Conservation (phyloP, 2,329 filamentous ascomycete species). For the Alternaria sp. region DNA sequence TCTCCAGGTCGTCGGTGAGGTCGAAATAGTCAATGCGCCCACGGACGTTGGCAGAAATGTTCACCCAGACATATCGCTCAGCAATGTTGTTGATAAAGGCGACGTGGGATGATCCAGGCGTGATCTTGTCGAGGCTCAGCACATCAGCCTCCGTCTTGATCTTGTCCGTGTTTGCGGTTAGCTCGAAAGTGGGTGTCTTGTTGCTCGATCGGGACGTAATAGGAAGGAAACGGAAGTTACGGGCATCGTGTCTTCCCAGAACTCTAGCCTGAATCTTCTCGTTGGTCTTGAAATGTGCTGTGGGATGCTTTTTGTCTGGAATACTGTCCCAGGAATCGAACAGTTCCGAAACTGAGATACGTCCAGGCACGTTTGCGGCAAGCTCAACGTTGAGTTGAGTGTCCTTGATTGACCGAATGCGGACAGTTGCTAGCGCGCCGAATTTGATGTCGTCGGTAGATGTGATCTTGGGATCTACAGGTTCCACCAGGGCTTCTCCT, state of each 20-base stretch:
- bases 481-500: conserved; percentile 60
- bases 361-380: conserved; percentile 87
- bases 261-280: conserved; percentile 78
- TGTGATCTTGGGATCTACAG: conserved; percentile 70
- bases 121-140: conserved; percentile 75
- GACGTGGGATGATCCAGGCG: conserved; percentile 74
- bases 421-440: conserved; percentile 78
- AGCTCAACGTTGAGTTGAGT: conserved; percentile 93
- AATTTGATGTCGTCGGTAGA: conserved; percentile 76
- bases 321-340: conserved; percentile 92
- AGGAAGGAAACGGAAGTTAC: conserved; percentile 89
- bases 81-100: conserved; percentile 92
- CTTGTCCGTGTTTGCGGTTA: conserved; percentile 77
- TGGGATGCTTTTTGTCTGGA: conserved; percentile 78
- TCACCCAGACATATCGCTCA: conserved; percentile 85
- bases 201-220: conserved; percentile 86
- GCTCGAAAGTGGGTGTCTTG: conserved; percentile 76
- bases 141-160: conserved; percentile 65
- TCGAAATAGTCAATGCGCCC: conserved; percentile 85
- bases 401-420: conserved; percentile 82
- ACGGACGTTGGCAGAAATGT: conserved; percentile 84
- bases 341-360: conserved; percentile 88
- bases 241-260: conserved; percentile 87
- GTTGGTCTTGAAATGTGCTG: conserved; percentile 76
- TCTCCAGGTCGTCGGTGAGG: conserved; percentile 83